Evolutionary conservation across 1,284 basidiomycete species (phyloP), one percentile per base, ranked within the genome.

Genomic region (Microbotryum intermedium): DNA sequence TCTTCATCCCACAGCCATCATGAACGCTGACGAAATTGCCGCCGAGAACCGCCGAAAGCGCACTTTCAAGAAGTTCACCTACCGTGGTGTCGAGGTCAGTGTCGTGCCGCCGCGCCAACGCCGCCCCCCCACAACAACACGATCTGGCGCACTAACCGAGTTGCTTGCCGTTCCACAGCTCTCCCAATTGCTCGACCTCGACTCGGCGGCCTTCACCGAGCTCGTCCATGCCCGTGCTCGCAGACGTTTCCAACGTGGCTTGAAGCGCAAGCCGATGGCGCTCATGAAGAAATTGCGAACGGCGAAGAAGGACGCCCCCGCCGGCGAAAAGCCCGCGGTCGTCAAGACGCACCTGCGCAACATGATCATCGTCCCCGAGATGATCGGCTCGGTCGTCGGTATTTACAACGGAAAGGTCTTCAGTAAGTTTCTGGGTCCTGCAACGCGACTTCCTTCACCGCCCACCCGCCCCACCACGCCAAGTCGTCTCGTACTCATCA

Each of bases 281-380:
- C 85, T 99, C 73, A 97, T 99, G 78, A 98, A 98, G 84, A 97
- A 98, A 80, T 83, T 99, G 71, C 89, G 95, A 77, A 97, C 95
- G 80, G 90, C 95, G 68, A 98, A 98, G 86, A 97, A 94, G 82
- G 93, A 97, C 79, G 90, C 92, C 49, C 88, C 83, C 64, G 89
- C 94, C 73, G 97, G 97, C 80, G 90, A 97, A 81, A 98, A 99
- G 83, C 95, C 95, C 66, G 83, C 89, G 58, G 88, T 92, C 71
- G 92, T 99, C 76, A 98, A 97, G 84, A 99, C 95, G 59, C 95
- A 99, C 80, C 82, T 98, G 71, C 91, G 94, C 76, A 87, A 98
- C 81, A 98, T 99, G 94, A 93, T 97, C 77, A 86, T 98, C 77
- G 94, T 98, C 66, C 95, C 94, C 60, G 94, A 99, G 82, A 98